Percentiles rank a stretch among this genome's conserved stretches.
These are phyloP conservation scores for Blastobotrys buckinghamii DNA, from an alignment of 1,139 yeast genomes.

Conservation along the genomic window DNA sequence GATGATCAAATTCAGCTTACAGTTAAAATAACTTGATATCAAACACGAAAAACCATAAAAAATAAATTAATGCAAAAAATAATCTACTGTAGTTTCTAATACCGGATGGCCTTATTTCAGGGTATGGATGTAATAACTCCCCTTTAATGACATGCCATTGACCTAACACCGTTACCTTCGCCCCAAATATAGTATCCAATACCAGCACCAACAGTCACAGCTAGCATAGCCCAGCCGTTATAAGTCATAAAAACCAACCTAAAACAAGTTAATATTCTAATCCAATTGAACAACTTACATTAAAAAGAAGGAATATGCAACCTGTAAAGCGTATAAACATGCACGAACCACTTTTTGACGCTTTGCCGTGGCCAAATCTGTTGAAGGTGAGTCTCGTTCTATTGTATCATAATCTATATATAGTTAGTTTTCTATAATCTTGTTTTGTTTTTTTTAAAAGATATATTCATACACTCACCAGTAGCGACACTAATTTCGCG, in stretches of 20 bases:
- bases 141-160: conserved; percentile 53
- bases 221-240: conserved; percentile 76
- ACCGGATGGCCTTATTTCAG: too few relatives aligned
- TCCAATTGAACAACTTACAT: conserved; percentile 38
- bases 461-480: conserved; percentile 3
- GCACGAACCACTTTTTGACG: conserved; percentile 24
- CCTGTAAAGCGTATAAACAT: conserved; percentile 60
- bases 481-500: conserved; percentile 1
- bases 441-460: neutral
- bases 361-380: conserved; percentile 6
- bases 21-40: too few relatives aligned
- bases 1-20: too few relatives aligned
- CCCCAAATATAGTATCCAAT: conserved; percentile 64
- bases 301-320: conserved; percentile 68
- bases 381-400: conserved; percentile 6
- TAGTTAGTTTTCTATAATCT: too few relatives aligned
- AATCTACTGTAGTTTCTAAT: neutral
- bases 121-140: too few relatives aligned
- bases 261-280: conserved; percentile 5
- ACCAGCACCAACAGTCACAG: conserved; percentile 64
- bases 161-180: conserved; percentile 29
- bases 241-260: conserved; percentile 72
- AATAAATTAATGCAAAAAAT: neutral
- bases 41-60: too few relatives aligned
- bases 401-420: neutral